A percentile compares a stretch with the other conserved stretches of the same genome.
Evolutionary conservation across 768 basidiomycete species (phyloP).

Genomic region (Floccularia luteovirens): DNA sequence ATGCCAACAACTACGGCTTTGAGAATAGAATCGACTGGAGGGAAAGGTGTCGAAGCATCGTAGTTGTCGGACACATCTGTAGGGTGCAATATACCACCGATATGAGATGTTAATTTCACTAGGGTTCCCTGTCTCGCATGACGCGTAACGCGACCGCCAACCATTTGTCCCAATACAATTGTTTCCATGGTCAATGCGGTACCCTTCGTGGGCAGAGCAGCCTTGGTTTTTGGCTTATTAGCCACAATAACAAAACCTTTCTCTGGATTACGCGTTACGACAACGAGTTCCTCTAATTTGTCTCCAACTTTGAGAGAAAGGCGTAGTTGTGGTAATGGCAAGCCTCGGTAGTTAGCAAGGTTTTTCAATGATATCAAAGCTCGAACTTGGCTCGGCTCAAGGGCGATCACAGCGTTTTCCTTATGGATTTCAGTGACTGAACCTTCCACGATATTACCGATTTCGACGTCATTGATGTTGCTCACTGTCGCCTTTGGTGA

Average conservation of each 20-base stretch:
- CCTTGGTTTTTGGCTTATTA: constrained; percentile 55
- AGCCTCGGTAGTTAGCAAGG: constrained; percentile 70
- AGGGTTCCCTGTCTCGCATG: constrained; percentile 67
- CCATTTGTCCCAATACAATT: constrained; percentile 62
- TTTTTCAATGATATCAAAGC: constrained; percentile 86
- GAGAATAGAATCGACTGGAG: constrained; percentile 56
- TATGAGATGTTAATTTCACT: constrained; percentile 64
- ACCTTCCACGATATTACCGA: constrained; percentile 70
- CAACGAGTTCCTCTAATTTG: constrained; percentile 66
- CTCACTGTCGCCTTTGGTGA: constrained; percentile 36
- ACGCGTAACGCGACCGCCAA: constrained; percentile 74
- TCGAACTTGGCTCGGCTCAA: constrained; percentile 61
- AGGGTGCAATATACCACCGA: constrained; percentile 74
- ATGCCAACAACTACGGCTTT: constrained; percentile 66
- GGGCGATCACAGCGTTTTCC: constrained; percentile 69
- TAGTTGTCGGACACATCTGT: constrained; percentile 83
- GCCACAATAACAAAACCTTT: constrained; percentile 84
- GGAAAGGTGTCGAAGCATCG: constrained; percentile 46
- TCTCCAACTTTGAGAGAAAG: constrained; percentile 60
- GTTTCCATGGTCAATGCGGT: constrained; percentile 53
- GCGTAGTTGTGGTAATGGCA: constrained; percentile 61
- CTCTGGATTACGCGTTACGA: constrained; percentile 84
- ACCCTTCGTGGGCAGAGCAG: constrained; percentile 35
- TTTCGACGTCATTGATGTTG: constrained; percentile 68
- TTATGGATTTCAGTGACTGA: constrained; percentile 77